Conservation (phyloP, 345 rosid genomes). For the Linum usitatissimum region DNA sequence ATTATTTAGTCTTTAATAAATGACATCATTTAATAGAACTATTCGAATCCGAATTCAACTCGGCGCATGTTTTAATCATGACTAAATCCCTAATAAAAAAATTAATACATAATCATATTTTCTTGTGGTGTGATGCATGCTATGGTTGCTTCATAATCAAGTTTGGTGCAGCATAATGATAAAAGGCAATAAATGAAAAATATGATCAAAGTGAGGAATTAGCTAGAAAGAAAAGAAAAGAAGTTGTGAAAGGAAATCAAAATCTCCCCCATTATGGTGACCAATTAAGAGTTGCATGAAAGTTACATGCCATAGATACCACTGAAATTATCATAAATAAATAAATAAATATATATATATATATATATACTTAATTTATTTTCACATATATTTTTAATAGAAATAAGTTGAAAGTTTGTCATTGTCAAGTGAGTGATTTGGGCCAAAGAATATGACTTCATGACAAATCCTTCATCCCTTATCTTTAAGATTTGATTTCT, state of each 20-base stretch:
- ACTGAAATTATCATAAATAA: neutral
- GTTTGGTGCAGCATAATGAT: constrained; percentile 11
- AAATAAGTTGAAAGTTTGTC: neutral
- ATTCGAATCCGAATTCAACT: too few relatives aligned
- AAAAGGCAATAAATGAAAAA: neutral
- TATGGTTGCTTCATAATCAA: constrained; percentile 13
- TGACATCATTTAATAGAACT: too few relatives aligned
- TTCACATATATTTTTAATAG: neutral
- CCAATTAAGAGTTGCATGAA: constrained; percentile 14
- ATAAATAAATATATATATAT: too few relatives aligned
- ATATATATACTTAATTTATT: neutral
- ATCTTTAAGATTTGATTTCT: neutral
- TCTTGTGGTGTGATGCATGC: constrained; percentile 7
- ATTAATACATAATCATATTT: neutral
- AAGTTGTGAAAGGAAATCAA: neutral
- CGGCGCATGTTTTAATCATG: too few relatives aligned
- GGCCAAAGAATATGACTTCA: neutral
- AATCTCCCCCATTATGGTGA: constrained; percentile 14
- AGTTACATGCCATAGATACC: constrained; percentile 7
- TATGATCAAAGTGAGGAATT: too few relatives aligned
- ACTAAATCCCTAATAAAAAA: neutral
- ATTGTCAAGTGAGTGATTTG: neutral
- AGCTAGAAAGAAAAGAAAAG: neutral
- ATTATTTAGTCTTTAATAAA: too few relatives aligned
- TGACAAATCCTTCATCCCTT: neutral